phyloP scores from a whole-genome alignment of 169 alveolate species.

The Plasmodium fragile region DNA sequence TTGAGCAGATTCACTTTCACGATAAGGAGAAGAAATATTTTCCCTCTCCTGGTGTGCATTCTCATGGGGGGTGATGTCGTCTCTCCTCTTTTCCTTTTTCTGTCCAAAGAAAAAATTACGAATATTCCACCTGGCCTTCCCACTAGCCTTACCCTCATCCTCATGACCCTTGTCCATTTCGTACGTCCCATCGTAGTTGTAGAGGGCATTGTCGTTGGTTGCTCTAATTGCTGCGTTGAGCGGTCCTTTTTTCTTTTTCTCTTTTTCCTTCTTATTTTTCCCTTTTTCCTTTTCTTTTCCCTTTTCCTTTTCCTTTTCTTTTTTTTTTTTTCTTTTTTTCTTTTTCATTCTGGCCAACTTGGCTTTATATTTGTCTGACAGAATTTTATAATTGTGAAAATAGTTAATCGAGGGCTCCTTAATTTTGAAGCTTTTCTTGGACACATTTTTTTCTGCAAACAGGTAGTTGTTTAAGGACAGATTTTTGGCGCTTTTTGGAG shows the following conservation, averaged over 20 bases:
- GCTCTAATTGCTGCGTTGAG: background rate
- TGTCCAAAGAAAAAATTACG: background rate
- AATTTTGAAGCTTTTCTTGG: background rate
- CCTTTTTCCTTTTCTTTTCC: background rate
- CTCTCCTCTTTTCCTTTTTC: background rate
- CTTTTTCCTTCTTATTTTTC: background rate
- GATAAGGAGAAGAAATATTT: background rate
- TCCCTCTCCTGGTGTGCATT: background rate
- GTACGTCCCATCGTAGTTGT: slow-evolving; percentile 4
- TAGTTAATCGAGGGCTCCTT: background rate
- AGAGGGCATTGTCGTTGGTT: background rate
- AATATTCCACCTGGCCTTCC: slow-evolving; percentile 3
- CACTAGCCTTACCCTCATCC: background rate
- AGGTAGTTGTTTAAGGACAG: background rate
- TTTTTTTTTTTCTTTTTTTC: background rate
- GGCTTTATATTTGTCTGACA: background rate
- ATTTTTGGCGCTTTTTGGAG: background rate
- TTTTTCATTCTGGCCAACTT: background rate
- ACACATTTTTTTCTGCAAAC: background rate
- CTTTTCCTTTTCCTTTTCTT: background rate
- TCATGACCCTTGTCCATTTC: background rate
- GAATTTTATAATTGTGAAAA: slow-evolving; percentile 6
- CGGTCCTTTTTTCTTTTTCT: background rate
- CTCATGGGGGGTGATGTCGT: background rate
- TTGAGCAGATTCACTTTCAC: background rate